A percentile compares a stretch with the other conserved stretches of the same genome.
These are phyloP conservation scores for Claviceps paspali DNA, from an alignment of 2,329 filamentous ascomycete genomes.

Conservation along the genomic window DNA sequence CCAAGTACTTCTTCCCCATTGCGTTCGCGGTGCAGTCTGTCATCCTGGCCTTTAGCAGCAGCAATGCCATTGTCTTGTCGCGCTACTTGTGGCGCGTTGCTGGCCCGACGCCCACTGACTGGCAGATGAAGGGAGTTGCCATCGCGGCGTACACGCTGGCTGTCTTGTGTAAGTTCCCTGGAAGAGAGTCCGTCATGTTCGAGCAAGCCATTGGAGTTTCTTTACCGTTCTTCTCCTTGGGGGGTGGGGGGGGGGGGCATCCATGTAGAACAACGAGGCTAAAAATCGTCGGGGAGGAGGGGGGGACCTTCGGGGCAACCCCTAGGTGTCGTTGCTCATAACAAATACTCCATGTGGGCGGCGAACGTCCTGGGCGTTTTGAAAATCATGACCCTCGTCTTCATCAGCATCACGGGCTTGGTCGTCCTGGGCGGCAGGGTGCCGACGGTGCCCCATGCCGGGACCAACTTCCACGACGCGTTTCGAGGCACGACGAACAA, in stretches of 20 bases:
- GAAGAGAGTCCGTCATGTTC: too few species aligned
- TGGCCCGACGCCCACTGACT: constrained; percentile 33
- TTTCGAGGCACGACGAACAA: constrained; percentile 20
- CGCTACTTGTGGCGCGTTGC: constrained; percentile 46
- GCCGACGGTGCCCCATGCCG: constrained; percentile 16
- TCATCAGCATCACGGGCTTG: constrained; percentile 44
- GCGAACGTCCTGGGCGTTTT: constrained; percentile 41
- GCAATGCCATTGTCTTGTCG: constrained; percentile 49
- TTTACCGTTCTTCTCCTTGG: too few species aligned
- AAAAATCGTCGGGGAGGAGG: too few species aligned
- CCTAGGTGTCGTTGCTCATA: constrained; percentile 31
- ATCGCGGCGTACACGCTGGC: constrained; percentile 47
- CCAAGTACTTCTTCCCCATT: constrained; percentile 47
- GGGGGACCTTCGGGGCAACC: background rate
- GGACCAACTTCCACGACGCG: constrained; percentile 20
- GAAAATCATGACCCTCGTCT: constrained; percentile 47
- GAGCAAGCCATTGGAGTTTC: too few species aligned
- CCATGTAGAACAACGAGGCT: too few species aligned
- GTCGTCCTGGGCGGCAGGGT: constrained; percentile 36
- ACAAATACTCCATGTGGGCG: constrained; percentile 38
- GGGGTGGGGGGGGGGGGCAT: too few species aligned
- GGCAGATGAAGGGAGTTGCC: constrained; percentile 53
- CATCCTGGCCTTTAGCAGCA: constrained; percentile 48
- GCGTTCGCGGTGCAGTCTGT: constrained; percentile 50
- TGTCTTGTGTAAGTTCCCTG: constrained; percentile 29